Evolutionary conservation across 1,284 basidiomycete genomes (phyloP).

Genomic region (Ustilago curta): DNA sequence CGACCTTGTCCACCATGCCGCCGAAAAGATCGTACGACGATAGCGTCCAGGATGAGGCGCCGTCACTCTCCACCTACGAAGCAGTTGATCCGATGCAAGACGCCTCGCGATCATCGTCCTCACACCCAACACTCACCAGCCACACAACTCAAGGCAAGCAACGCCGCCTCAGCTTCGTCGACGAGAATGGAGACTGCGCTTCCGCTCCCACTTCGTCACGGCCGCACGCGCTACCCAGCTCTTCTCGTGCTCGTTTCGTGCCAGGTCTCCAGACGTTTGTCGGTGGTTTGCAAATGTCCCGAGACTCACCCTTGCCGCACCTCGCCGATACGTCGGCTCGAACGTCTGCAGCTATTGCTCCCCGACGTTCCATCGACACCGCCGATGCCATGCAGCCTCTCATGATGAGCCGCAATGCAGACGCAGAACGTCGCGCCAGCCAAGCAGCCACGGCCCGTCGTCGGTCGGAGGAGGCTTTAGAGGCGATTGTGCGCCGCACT

Average conservation of each 20-base stretch:
- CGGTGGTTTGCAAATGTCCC: conserved; percentile 55
- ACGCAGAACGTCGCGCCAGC: conserved; percentile 24
- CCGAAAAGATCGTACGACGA: conserved; percentile 33
- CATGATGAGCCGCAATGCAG: conserved; percentile 48
- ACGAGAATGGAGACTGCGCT: conserved; percentile 28
- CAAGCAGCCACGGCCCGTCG: conserved; percentile 23
- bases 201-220: conserved; percentile 31
- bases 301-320: conserved; percentile 18
- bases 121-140: conserved; percentile 2
- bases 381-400: conserved; percentile 46
- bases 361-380: conserved; percentile 20
- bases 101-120: neutral
- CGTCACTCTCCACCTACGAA: neutral
- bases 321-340: conserved; percentile 2
- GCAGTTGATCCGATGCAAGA: neutral
- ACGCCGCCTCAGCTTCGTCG: conserved; percentile 38
- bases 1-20: conserved; percentile 13
- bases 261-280: conserved; percentile 58
- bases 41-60: conserved; percentile 10
- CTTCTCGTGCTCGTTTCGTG: conserved; percentile 47
- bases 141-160: conserved; percentile 29
- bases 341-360: neutral
- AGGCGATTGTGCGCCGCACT: conserved; percentile 10
- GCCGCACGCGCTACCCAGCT: conserved; percentile 37
- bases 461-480: conserved; percentile 20